Evolutionary conservation across 2,329 filamentous ascomycete species (phyloP).

Genomic region (Penicillium brevicompactum): DNA sequence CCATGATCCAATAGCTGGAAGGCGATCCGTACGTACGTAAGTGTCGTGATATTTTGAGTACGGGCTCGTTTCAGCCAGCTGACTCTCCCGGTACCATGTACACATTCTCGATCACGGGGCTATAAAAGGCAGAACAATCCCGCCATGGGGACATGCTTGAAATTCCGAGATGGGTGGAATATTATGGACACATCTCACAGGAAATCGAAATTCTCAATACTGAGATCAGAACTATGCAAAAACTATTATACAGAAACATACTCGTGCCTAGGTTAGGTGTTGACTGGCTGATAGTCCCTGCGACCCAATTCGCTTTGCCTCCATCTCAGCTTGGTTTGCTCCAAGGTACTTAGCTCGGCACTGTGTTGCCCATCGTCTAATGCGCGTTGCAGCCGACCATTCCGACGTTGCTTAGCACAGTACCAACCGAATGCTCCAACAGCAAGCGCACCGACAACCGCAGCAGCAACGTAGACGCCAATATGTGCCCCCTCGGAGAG

Average conservation of each 20-base stretch:
- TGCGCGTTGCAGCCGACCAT: conserved; percentile 15
- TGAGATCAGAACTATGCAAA: background rate
- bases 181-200: background rate
- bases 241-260: background rate
- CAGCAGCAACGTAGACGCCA: conserved; percentile 12
- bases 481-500: conserved; percentile 13
- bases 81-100: too few species aligned
- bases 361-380: conserved; percentile 8
- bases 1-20: too few species aligned
- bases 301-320: conserved; percentile 13
- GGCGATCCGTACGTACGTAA: too few species aligned
- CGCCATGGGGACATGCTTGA: too few species aligned
- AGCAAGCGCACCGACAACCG: conserved; percentile 4
- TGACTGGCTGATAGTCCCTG: conserved; percentile 16
- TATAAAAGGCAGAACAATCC: too few species aligned
- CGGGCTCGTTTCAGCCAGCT: too few species aligned
- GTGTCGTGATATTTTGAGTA: too few species aligned
- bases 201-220: background rate
- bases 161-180: background rate
- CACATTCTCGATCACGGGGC: too few species aligned
- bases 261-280: background rate
- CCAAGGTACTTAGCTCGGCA: conserved; percentile 10
- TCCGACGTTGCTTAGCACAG: conserved; percentile 14
- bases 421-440: conserved; percentile 9
- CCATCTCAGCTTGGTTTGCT: conserved; percentile 13